phyloP scores from a whole-genome alignment of 257 asterid species.

The Nicotiana tabacum region DNA sequence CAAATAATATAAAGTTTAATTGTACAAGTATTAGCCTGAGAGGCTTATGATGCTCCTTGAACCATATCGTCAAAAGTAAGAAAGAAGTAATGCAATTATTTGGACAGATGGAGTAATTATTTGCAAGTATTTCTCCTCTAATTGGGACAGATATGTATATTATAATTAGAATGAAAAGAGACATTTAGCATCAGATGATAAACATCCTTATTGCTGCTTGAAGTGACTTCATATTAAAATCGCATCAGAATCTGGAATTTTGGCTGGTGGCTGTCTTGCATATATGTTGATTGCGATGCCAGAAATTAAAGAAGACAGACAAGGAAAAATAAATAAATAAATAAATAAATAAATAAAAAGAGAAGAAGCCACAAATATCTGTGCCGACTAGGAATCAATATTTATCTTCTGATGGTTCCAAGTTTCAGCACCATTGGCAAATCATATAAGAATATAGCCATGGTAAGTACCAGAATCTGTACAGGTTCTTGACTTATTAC shows the following conservation, averaged over 20 bases:
- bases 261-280: conserved; percentile 49
- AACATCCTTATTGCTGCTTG: neutral
- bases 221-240: neutral
- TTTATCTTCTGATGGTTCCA: neutral
- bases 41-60: neutral
- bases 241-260: conserved; percentile 31
- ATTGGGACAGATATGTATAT: neutral
- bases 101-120: neutral
- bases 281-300: conserved; percentile 8
- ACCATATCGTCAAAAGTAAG: neutral
- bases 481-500: neutral
- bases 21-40: neutral
- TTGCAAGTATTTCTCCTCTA: conserved; percentile 2
- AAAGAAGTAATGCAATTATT: neutral
- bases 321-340: neutral
- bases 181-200: neutral
- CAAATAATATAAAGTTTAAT: neutral
- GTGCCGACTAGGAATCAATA: neutral
- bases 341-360: neutral
- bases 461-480: neutral
- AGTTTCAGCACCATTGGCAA: neutral
- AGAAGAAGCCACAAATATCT: neutral
- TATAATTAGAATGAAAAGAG: neutral
- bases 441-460: neutral
- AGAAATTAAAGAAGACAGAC: neutral